Base-by-base conservation (phyloP, 2,329 filamentous ascomycete genomes). In the Curvularia verruculosa region DNA sequence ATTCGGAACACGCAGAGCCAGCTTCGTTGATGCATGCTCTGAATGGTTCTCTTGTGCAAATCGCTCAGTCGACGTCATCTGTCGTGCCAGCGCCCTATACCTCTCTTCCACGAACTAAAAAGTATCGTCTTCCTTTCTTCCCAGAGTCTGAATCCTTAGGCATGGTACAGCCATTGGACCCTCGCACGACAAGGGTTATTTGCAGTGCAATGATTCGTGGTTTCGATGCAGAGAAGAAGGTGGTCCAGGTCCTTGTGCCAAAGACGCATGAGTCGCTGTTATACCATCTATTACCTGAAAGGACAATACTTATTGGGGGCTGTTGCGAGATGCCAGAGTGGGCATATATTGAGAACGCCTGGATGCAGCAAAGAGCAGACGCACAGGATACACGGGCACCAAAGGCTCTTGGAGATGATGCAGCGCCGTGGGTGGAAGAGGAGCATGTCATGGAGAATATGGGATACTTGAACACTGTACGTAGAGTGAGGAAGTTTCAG, bases 191-290 rank as follows among this genome's bases (percentile, higher is more conserved):
- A 0, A 79, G 79, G 21, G 81, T 84, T 13, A 73, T 91, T 3
- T 89, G 89, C 1, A 78, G 90, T 1, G 89, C 84, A 0, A 79
- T 94, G 8, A 75, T 95, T n/a, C 84, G 89, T 1, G 89, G 87
- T 4, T 85, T 93, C 56, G 88, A 93, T 67, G 68, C 77, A 0
- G 70, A 75, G 21, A 80, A 76, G 0, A 78, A 81, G 3, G 71
- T 80, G 5, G 75, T 94, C 3, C 87, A 92, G 56, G 67, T 94
- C 1, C 70, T 92, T 1, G 89, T 88, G 0, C 89, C 90, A 0
- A 78, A 87, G 1, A 61, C 72, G 5, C 67, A 74, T 26, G 71
- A 75, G 12, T 28, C 44, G 7, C 37, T 70, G 0, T 21, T 76
- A 28, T 46, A 55, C 5, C 55, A 36, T 1, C 28, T 77, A 31